A percentile compares a stretch with the other conserved stretches of the same genome.
Evolutionary conservation across 306 rosid genomes (phyloP).

Genomic region (Lotus japonicus): DNA sequence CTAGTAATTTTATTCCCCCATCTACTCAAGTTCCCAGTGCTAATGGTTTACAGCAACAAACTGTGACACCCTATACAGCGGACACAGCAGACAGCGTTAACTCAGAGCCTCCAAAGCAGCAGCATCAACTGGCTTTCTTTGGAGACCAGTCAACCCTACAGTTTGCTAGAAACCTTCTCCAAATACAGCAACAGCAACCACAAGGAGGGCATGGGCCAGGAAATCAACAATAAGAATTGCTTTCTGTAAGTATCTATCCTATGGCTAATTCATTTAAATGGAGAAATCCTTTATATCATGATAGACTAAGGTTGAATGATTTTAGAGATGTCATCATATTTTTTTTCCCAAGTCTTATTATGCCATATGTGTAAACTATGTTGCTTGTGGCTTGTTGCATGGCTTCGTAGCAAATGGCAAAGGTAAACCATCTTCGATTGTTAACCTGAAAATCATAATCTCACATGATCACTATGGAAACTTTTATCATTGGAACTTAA

Average conservation of each 20-base stretch:
- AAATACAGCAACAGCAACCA: conserved; percentile 66
- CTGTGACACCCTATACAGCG: conserved; percentile 29
- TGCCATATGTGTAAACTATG: neutral
- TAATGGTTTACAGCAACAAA: conserved; percentile 40
- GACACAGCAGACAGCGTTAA: conserved; percentile 46
- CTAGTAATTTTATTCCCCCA: conserved; percentile 33
- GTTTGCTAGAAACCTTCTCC: conserved; percentile 79
- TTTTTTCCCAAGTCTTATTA: neutral
- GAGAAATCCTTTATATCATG: conserved; percentile 5
- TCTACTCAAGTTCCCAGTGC: conserved; percentile 45
- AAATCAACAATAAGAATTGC: conserved; percentile 50
- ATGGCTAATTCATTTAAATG: conserved; percentile 12
- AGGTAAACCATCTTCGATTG: neutral
- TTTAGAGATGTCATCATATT: neutral
- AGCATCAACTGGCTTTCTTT: conserved; percentile 47
- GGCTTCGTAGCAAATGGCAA: neutral
- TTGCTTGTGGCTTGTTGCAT: neutral
- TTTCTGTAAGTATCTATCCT: conserved; percentile 36
- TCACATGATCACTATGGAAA: neutral
- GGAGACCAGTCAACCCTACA: conserved; percentile 69
- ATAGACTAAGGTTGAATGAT: neutral
- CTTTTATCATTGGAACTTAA: neutral
- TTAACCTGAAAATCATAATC: neutral
- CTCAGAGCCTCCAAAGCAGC: conserved; percentile 54
- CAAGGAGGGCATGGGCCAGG: conserved; percentile 53